Evolutionary conservation across 257 asterid species (phyloP), one percentile per base, ranked within the genome.

Genomic region (Paulownia fortunei): DNA sequence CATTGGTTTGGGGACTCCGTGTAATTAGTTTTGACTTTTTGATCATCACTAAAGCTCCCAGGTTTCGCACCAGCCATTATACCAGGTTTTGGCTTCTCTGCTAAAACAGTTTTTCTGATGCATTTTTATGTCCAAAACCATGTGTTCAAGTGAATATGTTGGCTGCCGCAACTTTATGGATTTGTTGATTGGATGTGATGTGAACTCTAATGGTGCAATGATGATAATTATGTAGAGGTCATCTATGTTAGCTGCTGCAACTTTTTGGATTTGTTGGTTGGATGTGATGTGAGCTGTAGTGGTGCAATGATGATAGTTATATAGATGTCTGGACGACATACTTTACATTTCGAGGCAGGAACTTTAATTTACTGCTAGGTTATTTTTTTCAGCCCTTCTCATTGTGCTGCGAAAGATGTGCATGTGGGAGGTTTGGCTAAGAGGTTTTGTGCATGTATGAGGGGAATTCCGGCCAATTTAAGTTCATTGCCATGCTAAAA

Each of bases 281-380:
- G 60, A 47, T 36, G 56, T 54, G 56, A 52, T 41, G 24, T 67
- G 61, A 56, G 74, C 74, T 75, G 15, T 69, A 2, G 69, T 30
- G 72, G 39, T 46, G 56, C 42, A 52, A 23, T 72, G 79, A 32
- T 74, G 81, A 66, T 79, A 65, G 56, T 51, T 56, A 12, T 61
- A 34, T 79, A 46, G 64, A 60, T 63, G 65, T 51, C 34, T 26
- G 72, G 16, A 13, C 26, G 47, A 16, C 15, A 23, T 56, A 34
- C 36, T 73, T 60, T 39, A 15, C 34, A 51, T 60, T 71, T 59
- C 71, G 49, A 74, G 73, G 64, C 34, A 8, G 44, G 21, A 34
- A 34, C 66, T 74, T 78, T 58, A 42, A 26, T 69, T n/a, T 56
- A 49, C 8, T 39, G 32, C 9, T 26, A 8, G 26, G 72, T 58